These are phyloP conservation scores for Lanmaoa rubissima DNA, from an alignment of 768 basidiomycete species.

Conservation along the genomic window DNA sequence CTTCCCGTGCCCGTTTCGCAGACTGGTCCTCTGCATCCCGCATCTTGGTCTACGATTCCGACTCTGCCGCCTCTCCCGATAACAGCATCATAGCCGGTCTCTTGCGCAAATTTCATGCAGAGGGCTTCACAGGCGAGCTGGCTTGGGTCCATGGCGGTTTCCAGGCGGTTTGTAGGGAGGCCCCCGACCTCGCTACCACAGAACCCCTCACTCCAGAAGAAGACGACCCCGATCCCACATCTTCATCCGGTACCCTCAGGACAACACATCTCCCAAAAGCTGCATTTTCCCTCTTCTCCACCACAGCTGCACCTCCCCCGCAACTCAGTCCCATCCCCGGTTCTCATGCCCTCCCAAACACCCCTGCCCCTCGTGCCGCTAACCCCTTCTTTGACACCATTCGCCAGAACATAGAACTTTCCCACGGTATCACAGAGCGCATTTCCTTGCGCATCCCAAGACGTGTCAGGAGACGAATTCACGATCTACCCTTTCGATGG, in stretches of 20 bases:
- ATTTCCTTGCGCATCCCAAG: constrained; percentile 67
- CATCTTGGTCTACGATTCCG: constrained; percentile 86
- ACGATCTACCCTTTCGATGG: constrained; percentile 80
- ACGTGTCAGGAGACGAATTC: constrained; percentile 52
- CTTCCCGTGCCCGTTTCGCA: constrained; percentile 58
- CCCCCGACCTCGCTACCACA: constrained; percentile 51
- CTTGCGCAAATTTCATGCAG: constrained; percentile 68
- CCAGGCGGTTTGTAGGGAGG: constrained; percentile 59
- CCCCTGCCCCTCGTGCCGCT: constrained; percentile 31
- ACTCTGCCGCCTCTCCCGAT: constrained; percentile 58
- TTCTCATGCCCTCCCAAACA: constrained; percentile 3
- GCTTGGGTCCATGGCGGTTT: constrained; percentile 85
- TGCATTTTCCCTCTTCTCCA: constrained; percentile 57
- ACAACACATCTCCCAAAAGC: constrained; percentile 59
- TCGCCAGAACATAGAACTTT: constrained; percentile 82
- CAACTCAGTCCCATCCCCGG: constrained; percentile 7
- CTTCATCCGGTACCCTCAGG: constrained; percentile 39
- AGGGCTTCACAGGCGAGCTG: constrained; percentile 60
- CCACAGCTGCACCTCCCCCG: constrained; percentile 28
- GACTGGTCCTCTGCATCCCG: constrained; percentile 55
- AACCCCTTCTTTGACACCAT: constrained; percentile 98
- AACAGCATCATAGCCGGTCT: constrained; percentile 70
- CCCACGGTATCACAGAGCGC: constrained; percentile 70
- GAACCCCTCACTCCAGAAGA: constrained; percentile 48
- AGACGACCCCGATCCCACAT: constrained; percentile 42